Conservation (phyloP, 2,329 filamentous ascomycete species). For the Geosmithia flava region DNA sequence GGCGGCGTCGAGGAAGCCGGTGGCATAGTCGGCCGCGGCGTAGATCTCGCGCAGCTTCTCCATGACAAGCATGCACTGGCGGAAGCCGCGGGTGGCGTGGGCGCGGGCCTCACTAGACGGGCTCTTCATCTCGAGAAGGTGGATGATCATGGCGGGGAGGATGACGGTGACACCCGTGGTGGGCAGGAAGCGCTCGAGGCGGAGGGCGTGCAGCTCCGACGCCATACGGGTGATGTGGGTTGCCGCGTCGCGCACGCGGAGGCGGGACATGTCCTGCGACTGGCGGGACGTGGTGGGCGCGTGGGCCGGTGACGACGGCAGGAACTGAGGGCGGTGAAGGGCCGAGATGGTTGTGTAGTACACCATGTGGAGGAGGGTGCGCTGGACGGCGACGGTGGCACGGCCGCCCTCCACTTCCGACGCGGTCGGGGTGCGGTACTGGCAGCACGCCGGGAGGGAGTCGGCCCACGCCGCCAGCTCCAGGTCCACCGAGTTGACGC, state of each 20-base stretch:
- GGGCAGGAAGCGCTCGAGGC: conserved; percentile 68
- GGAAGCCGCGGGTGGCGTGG: conserved; percentile 67
- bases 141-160: conserved; percentile 85
- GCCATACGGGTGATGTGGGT: conserved; percentile 78
- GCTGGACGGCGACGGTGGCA: conserved; percentile 54
- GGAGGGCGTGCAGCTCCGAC: conserved; percentile 57
- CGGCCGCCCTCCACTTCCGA: conserved; percentile 47
- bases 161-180: conserved; percentile 87
- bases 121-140: conserved; percentile 84
- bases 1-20: conserved; percentile 83
- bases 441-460: conserved; percentile 57
- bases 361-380: conserved; percentile 84
- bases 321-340: conserved; percentile 79
- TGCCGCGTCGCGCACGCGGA: conserved; percentile 73
- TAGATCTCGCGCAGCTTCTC: conserved; percentile 81
- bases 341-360: conserved; percentile 88
- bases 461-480: conserved; percentile 70
- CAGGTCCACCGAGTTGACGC: conserved; percentile 66
- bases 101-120: conserved; percentile 57
- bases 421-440: conserved; percentile 46
- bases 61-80: conserved; percentile 86
- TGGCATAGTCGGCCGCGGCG: conserved; percentile 90
- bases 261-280: conserved; percentile 69
- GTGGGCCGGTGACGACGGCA: conserved; percentile 55
- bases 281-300: conserved; percentile 46